phyloP scores from a whole-genome alignment of 169 alveolate species.

The Eimeria mitis region DNA sequence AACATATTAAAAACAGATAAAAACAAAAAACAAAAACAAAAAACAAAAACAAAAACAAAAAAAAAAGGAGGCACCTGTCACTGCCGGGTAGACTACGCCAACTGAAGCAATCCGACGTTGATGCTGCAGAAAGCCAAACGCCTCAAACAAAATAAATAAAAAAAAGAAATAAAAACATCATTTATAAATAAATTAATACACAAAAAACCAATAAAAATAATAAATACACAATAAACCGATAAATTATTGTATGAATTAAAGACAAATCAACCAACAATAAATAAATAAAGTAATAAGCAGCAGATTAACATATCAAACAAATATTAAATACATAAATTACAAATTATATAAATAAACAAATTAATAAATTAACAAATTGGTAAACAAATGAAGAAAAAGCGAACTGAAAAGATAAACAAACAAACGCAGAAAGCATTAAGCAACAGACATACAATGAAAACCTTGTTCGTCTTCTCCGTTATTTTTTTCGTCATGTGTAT shows the following conservation, averaged over 20 bases:
- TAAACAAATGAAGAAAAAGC: background rate
- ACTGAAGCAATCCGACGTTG: background rate
- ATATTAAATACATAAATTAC: too few species aligned
- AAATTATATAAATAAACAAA: background rate
- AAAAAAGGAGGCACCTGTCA: background rate
- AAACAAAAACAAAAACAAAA: background rate
- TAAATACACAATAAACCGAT: background rate
- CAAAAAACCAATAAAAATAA: too few species aligned
- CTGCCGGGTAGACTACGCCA: constrained; percentile 27
- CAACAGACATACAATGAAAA: too few species aligned
- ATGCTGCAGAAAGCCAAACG: background rate
- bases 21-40: background rate
- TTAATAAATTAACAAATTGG: background rate
- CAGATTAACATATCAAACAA: too few species aligned
- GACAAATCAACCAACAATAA: background rate
- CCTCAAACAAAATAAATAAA: background rate
- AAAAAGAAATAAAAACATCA: background rate
- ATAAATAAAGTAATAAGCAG: too few species aligned
- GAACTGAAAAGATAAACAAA: too few species aligned
- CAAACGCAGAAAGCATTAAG: too few species aligned
- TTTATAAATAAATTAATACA: too few species aligned
- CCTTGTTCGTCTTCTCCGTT: too few species aligned
- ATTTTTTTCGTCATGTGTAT: too few species aligned
- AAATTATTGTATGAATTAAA: background rate
- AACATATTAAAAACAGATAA: background rate